phyloP scores from a whole-genome alignment of 1,139 yeast genomes.

The Pneumocystis sp. region DNA sequence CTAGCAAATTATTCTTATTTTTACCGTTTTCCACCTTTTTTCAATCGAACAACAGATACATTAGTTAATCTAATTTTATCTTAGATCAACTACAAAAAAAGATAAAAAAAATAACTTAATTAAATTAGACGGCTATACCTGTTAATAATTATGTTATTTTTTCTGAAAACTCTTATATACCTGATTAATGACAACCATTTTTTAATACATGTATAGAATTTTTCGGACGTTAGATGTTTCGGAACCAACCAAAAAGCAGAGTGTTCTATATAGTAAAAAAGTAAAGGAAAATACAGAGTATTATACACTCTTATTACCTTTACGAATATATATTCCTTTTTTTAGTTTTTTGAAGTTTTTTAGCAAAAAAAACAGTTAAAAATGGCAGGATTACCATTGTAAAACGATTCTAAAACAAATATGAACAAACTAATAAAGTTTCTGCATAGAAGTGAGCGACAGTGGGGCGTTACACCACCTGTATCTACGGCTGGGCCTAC shows the following conservation, averaged over 20 bases:
- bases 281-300: neutral
- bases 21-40: constrained; percentile 38
- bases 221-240: neutral
- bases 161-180: neutral
- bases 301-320: too few relatives aligned
- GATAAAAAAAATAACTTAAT: constrained; percentile 27
- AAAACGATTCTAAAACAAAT: neutral
- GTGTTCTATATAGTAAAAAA: neutral
- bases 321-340: neutral
- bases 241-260: neutral
- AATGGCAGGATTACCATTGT: neutral
- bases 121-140: neutral
- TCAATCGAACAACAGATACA: constrained; percentile 82
- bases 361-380: neutral
- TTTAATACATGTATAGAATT: neutral
- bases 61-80: constrained; percentile 81
- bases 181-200: neutral
- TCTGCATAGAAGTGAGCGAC: neutral
- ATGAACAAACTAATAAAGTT: neutral
- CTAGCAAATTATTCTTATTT: neutral
- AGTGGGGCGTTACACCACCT: constrained; percentile 79
- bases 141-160: neutral
- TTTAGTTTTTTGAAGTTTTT: neutral
- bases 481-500: constrained; percentile 75
- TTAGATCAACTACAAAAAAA: constrained; percentile 70